Percentiles rank a stretch among this genome's conserved stretches.
These are phyloP conservation scores for Backusella morwellensis DNA, from an alignment of 192 early-diverging fungal species.

Conservation along the genomic window DNA sequence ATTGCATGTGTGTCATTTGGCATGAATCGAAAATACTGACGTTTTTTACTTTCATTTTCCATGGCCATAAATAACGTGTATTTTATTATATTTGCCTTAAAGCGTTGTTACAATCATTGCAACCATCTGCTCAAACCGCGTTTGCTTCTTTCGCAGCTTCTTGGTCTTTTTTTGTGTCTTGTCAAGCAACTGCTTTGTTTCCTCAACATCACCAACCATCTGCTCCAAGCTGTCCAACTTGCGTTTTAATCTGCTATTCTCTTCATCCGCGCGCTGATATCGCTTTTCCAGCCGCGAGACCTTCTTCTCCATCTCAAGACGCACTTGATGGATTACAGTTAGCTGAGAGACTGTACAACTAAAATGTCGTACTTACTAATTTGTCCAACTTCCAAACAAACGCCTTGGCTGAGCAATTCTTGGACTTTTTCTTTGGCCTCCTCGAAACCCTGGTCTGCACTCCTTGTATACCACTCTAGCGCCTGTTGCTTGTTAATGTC, in stretches of 20 bases:
- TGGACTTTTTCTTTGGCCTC: not conserved
- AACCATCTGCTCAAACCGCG: not conserved
- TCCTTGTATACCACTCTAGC: not conserved
- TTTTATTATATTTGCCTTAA: not conserved
- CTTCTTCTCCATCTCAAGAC: not conserved
- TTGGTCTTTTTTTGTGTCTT: not conserved
- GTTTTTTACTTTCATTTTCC: no score
- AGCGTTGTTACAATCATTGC: not conserved
- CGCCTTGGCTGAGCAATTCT: not conserved
- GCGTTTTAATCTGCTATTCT: not conserved
- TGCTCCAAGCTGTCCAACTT: not conserved
- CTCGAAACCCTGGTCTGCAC: not conserved
- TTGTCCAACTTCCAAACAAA: not conserved
- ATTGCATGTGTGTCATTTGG: no score
- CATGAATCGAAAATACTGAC: no score
- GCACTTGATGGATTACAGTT: not conserved
- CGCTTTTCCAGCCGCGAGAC: not conserved
- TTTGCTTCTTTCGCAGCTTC: not conserved
- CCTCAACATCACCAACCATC: not conserved
- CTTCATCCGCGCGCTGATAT: not conserved
- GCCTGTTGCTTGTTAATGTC: not conserved
- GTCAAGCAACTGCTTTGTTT: not conserved
- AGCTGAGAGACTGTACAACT: no score
- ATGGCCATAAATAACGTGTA: no score
- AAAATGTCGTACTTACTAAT: not conserved